Conservation (phyloP, 768 basidiomycete species). For the Phylloporus sp. region DNA sequence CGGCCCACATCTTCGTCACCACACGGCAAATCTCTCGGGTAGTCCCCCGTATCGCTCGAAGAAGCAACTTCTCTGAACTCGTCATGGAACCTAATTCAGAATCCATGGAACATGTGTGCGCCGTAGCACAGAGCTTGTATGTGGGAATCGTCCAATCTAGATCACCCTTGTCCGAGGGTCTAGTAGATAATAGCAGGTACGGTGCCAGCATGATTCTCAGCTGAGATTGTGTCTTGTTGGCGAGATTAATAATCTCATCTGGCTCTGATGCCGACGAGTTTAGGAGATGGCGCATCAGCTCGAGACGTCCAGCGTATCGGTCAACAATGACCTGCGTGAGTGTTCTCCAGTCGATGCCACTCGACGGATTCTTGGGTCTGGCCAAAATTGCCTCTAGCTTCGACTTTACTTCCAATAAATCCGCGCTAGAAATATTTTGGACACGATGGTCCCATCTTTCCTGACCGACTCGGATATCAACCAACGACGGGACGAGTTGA, state of each 20-base stretch:
- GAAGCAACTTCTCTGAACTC: slow-evolving; percentile 26
- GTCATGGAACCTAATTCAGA: slow-evolving; percentile 19
- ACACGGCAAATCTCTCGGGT: slow-evolving; percentile 44
- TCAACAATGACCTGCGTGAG: slow-evolving; percentile 28
- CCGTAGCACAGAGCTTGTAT: slow-evolving; percentile 27
- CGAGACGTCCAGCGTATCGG: slow-evolving; percentile 30
- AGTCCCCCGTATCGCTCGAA: slow-evolving; percentile 30
- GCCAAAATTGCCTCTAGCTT: slow-evolving; percentile 4
- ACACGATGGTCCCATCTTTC: slow-evolving; percentile 32
- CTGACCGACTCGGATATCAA: slow-evolving; percentile 19
- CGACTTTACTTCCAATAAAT: slow-evolving; percentile 11
- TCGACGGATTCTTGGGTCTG: slow-evolving; percentile 17
- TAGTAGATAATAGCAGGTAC: slow-evolving; percentile 20
- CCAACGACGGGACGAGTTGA: slow-evolving; percentile 28
- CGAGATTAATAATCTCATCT: slow-evolving; percentile 3
- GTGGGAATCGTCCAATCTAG: slow-evolving; percentile 29
- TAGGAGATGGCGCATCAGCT: slow-evolving; percentile 22
- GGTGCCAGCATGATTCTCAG: slow-evolving; percentile 28
- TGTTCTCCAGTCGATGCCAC: slow-evolving; percentile 33
- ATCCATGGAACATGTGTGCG: slow-evolving; percentile 20
- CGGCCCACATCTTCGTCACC: slow-evolving; percentile 43
- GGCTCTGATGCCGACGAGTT: slow-evolving; percentile 5
- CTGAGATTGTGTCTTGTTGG: slow-evolving; percentile 17
- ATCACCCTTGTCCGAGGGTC: not conserved
- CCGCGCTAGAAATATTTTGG: slow-evolving; percentile 20